phyloP scores from a whole-genome alignment of 148 eudicot species.

The Suaeda aralocaspica region DNA sequence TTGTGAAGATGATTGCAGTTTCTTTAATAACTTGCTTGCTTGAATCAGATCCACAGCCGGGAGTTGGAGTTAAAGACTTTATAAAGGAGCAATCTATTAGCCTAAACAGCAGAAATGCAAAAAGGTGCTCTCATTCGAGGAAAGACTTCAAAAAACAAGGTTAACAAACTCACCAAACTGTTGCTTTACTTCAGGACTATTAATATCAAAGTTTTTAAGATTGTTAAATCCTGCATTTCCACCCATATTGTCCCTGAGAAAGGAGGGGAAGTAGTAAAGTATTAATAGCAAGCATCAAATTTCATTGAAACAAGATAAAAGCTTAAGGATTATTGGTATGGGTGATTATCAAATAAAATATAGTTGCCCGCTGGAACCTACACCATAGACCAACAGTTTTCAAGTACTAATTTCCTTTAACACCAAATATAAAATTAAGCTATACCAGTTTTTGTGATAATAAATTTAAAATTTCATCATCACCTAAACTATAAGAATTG shows the following conservation, averaged over 20 bases:
- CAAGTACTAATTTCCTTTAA: too few species aligned
- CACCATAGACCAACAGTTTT: background rate
- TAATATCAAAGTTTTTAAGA: conserved; percentile 68
- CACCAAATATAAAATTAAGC: background rate
- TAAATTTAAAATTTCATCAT: too few species aligned
- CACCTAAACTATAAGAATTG: too few species aligned
- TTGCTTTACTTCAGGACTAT: conserved; percentile 86
- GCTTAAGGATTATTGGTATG: background rate
- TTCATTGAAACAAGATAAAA: background rate
- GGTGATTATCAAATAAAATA: background rate
- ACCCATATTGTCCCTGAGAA: conserved; percentile 68
- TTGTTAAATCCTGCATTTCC: conserved; percentile 64
- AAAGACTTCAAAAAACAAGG: background rate
- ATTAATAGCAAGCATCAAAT: background rate
- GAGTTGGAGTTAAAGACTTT: background rate
- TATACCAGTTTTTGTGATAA: too few species aligned
- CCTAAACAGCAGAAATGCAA: background rate
- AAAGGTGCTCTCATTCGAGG: background rate
- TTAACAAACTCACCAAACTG: conserved; percentile 72
- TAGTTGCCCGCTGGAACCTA: too few species aligned
- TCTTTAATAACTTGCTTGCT: background rate
- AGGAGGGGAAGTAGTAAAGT: background rate
- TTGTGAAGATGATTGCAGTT: background rate
- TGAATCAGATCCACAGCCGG: too few species aligned
- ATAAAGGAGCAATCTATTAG: background rate